These are phyloP conservation scores for Mycena polygramma DNA, from an alignment of 768 basidiomycete species.

Conservation along the genomic window DNA sequence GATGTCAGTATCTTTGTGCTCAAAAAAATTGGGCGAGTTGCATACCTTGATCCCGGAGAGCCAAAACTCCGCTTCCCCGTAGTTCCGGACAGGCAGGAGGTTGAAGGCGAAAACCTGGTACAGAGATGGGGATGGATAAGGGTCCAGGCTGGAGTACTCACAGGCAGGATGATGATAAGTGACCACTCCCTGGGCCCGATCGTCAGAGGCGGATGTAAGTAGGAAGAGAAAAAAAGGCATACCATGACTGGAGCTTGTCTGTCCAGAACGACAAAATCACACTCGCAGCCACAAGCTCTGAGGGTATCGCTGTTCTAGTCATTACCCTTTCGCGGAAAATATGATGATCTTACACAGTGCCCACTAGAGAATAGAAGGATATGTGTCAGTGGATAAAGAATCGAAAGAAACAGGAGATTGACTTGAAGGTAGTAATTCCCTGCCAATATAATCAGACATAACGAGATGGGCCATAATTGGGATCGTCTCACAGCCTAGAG, in stretches of 20 bases:
- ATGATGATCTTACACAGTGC: conserved; percentile 39
- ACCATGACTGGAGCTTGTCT: conserved; percentile 27
- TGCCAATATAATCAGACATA: conserved; percentile 60
- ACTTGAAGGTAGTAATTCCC: conserved; percentile 72
- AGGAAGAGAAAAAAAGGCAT: neutral
- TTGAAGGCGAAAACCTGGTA: conserved; percentile 32
- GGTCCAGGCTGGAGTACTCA: conserved; percentile 36
- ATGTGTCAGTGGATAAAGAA: neutral
- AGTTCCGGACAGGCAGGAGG: conserved; percentile 19
- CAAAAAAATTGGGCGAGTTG: neutral
- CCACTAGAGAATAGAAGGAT: conserved; percentile 41
- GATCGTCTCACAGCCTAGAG: conserved; percentile 56
- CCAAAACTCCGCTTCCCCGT: conserved; percentile 76
- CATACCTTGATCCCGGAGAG: conserved; percentile 72
- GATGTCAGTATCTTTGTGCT: too few relatives aligned
- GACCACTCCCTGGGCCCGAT: conserved; percentile 67
- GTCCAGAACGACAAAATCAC: conserved; percentile 32
- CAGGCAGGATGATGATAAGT: conserved; percentile 66
- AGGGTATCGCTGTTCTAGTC: conserved; percentile 21
- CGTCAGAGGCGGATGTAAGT: conserved; percentile 41
- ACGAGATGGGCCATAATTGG: neutral
- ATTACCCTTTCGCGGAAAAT: neutral
- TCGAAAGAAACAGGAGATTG: conserved; percentile 1
- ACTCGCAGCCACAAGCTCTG: conserved; percentile 31
- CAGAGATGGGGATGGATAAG: neutral